Evolutionary conservation across 2,329 filamentous ascomycete species (phyloP).

Genomic region (Chrysoporthe deuterocubensis): DNA sequence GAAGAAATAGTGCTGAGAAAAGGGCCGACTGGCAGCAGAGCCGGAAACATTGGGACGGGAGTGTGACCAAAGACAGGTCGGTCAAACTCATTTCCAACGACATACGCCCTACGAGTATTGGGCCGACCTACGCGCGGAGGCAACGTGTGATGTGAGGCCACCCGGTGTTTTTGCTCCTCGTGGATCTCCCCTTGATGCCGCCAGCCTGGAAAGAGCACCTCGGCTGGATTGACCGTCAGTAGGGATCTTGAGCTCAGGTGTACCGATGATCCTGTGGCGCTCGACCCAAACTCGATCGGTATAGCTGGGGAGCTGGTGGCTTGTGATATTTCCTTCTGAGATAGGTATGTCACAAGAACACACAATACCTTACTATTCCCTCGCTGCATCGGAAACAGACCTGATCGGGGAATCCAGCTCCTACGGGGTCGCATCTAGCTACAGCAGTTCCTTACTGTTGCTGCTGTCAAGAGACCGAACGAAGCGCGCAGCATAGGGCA

Average conservation of each 20-base stretch:
- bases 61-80: background rate
- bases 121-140: background rate
- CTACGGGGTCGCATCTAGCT: background rate
- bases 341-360: background rate
- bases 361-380: background rate
- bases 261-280: background rate
- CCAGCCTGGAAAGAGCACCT: no score
- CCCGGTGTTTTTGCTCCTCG: no score
- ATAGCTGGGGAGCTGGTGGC: background rate
- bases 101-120: background rate
- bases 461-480: background rate
- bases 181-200: no score
- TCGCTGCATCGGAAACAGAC: background rate
- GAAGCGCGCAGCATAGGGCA: background rate
- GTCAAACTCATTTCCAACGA: background rate
- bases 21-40: background rate
- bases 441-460: background rate
- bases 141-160: slow-evolving; percentile 1
- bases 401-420: background rate
- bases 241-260: background rate
- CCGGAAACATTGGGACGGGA: background rate
- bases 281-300: background rate
- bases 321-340: background rate
- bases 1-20: background rate
- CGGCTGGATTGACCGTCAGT: no score